These are phyloP conservation scores for Scutellaria baicalensis DNA, from an alignment of 257 asterid species.

Conservation along the genomic window DNA sequence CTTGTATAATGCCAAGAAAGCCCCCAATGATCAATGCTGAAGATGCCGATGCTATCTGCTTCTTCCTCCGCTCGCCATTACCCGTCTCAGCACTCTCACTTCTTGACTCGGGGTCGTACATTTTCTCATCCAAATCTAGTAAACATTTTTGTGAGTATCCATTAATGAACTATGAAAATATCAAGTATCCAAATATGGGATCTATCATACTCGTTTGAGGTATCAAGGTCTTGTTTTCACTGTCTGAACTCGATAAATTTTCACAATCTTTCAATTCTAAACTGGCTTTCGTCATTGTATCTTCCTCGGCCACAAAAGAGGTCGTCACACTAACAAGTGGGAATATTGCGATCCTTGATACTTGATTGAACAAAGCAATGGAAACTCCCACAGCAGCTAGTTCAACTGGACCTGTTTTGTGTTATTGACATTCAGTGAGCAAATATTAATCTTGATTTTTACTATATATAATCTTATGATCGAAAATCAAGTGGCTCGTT, in stretches of 20 bases:
- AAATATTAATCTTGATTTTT: background rate
- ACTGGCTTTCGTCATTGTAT: constrained; percentile 16
- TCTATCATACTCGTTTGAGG: constrained; percentile 33
- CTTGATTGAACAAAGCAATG: constrained; percentile 68
- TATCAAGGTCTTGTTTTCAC: constrained; percentile 43
- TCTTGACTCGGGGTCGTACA: constrained; percentile 5
- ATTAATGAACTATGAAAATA: background rate
- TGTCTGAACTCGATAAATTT: constrained; percentile 8
- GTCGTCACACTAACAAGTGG: constrained; percentile 71
- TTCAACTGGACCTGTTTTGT: constrained; percentile 43
- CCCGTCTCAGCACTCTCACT: constrained; percentile 25
- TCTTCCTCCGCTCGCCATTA: constrained; percentile 28
- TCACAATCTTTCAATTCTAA: constrained; percentile 27
- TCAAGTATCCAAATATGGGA: background rate
- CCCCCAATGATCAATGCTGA: constrained; percentile 60
- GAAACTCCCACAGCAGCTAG: constrained; percentile 76
- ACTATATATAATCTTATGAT: too few species aligned
- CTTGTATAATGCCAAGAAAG: constrained; percentile 64
- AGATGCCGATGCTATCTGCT: constrained; percentile 66
- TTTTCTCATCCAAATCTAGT: constrained; percentile 24
- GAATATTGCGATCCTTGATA: constrained; percentile 58
- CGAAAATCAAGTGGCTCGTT: background rate
- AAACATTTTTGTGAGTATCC: background rate
- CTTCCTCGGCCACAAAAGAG: constrained; percentile 71
- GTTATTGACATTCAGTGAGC: background rate